Evolutionary conservation across 306 rosid genomes (phyloP), one percentile per base, ranked within the genome.

Genomic region (Acacia confusa): DNA sequence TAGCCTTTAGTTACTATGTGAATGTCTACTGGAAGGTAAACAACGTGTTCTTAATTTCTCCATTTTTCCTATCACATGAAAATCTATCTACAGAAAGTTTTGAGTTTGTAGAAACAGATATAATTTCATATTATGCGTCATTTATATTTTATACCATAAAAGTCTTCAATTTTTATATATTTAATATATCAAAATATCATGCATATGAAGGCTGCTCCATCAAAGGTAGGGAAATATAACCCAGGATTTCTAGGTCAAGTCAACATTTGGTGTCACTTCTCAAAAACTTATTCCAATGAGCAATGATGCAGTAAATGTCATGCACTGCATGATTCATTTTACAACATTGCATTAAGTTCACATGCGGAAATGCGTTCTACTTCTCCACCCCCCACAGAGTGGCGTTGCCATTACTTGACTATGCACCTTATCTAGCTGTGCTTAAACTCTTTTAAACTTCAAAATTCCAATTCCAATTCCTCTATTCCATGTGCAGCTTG

Each of bases 241-340:
- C 73, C 32, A 12, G 50, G 74, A 43, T 70, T 70, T 41, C 36
- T 43, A 12, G 55, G 74, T 72, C 25, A 16, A 71, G 75, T 70
- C 57, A 70, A 71, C 58, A 71, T 45, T 71, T 47, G 40, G 40
- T 72, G 76, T 36, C 16, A 16, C 15, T 24, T 27, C 27, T 47
- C 40, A 44, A 43, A 7, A 25, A 45, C 43, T 27, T 45, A 16
- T 52, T 72, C 34, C 76, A 10, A 0, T 72, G 17, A 14, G 9
- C 3, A 45, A 6, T 45, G 38, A 3, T 24, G 22, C 36, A 8
- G 72, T 25, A 67, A 36, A 36, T 9, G 19, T 4, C 73, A 36
- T 67, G 27, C 47, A 36, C 55, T 22, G 2, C 22, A 0, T 45
- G 15, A 4, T 72, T 44, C 60, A 45, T 45, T 15, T 25, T 45